Evolutionary conservation across 2,329 filamentous ascomycete species (phyloP).

Genomic region (Fusarium sp.): DNA sequence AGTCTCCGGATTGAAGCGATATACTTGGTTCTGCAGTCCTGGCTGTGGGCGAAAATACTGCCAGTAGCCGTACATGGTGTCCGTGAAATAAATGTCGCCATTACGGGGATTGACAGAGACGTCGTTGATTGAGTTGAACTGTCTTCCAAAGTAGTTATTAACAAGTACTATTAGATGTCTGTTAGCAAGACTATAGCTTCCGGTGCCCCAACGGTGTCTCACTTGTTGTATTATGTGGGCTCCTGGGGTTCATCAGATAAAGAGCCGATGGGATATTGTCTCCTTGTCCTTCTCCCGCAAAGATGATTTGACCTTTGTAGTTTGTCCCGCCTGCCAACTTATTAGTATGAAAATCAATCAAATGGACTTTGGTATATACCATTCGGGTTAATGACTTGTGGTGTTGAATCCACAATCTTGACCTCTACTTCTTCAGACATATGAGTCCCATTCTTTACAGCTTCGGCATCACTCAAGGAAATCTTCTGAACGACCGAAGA

Average conservation of each 20-base stretch:
- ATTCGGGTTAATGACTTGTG: constrained; percentile 64
- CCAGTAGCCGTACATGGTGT: constrained; percentile 70
- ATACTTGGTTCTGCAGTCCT: constrained; percentile 69
- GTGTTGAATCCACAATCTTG: constrained; percentile 57
- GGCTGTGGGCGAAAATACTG: constrained; percentile 69
- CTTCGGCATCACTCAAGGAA: constrained; percentile 59
- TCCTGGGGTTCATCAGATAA: constrained; percentile 48
- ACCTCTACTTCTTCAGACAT: constrained; percentile 56
- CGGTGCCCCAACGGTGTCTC: constrained; percentile 1
- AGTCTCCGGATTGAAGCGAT: constrained; percentile 65
- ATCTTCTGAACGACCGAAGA: constrained; percentile 66
- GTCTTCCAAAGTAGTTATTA: constrained; percentile 70
- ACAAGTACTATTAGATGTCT: constrained; percentile 57
- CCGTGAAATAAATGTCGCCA: constrained; percentile 74
- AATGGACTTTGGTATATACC: constrained; percentile 49
- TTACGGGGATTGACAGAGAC: constrained; percentile 65
- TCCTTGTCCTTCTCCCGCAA: constrained; percentile 65
- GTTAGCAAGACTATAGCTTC: background rate
- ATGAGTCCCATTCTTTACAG: constrained; percentile 29
- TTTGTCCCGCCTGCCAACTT: constrained; percentile 60
- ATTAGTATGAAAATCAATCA: background rate
- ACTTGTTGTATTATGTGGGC: constrained; percentile 66
- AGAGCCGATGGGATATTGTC: constrained; percentile 48
- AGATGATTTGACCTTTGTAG: constrained; percentile 63
- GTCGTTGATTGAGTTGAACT: constrained; percentile 73